Evolutionary conservation across 2,329 filamentous ascomycete species (phyloP), one percentile per base, ranked within the genome.

Genomic region (Aspergillus fijiensis): DNA sequence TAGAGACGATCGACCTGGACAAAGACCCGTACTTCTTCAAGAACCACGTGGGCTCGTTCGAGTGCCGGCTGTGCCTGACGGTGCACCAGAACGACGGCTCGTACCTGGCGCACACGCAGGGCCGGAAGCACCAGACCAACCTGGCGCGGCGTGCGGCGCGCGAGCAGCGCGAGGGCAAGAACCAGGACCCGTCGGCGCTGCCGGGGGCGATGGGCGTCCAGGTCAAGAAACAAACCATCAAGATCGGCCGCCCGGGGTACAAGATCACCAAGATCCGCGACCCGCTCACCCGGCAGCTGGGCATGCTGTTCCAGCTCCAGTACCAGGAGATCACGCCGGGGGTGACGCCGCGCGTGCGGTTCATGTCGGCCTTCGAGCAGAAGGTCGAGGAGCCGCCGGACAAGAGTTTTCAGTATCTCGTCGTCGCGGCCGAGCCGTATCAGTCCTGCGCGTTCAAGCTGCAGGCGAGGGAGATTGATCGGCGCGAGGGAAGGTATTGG

Each of bases 1-100:
- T 99, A 73, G 95, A 99, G 81, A 96, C 92, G 58, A 99, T 99
- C 83, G 94, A 98, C 81, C 90, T 98, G 64, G 95, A 98, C 80
- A 98, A 97, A 81, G 95, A 99, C 80, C 95, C 95, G 0, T 99
- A 98, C 85, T 97, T 98, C 83, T 99, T 99, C 88, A 96, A 96
- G 78, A 99, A 99, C 83, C 94, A 99, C 79, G 91, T 98, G 70
- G 95, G 95, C 73, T 95, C 90, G 72, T 99, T 97, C 79, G 95
- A 99, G 79, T 99, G 95, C 77, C 91, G 95, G 31, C 89, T 99
- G 47, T 99, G 95, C 74, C 83, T 99, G 27, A 99, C 95, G 0
- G 94, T 98, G 4, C 95, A 99, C 83, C 95, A 99, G 74, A 99
- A 99, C 77, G 95, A 99, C 81, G 95, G 95, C 64, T 97, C 93